These are phyloP conservation scores for Lupinus albus DNA, from an alignment of 306 rosid genomes.

Conservation along the genomic window DNA sequence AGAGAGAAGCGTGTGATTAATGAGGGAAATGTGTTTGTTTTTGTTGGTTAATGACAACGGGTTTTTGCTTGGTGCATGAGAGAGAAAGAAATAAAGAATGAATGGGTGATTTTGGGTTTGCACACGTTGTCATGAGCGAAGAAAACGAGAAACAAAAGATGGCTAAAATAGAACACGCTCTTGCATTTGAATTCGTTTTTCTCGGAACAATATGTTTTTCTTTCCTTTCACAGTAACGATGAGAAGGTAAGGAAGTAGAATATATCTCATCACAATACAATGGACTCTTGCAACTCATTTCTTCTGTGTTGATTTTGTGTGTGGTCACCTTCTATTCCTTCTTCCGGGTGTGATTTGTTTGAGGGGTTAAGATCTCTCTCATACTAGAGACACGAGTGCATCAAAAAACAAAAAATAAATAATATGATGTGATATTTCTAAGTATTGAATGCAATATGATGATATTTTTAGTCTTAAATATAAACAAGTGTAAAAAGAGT, in stretches of 20 bases:
- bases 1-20: constrained; percentile 18
- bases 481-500: too few species aligned
- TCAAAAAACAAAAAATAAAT: too few species aligned
- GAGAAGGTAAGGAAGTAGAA: neutral
- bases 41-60: constrained; percentile 52
- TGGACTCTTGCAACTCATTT: neutral
- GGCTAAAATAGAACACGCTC: constrained; percentile 38
- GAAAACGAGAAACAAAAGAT: constrained; percentile 46
- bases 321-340: neutral
- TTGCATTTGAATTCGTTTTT: constrained; percentile 29
- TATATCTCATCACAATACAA: neutral
- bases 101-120: constrained; percentile 27
- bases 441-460: too few species aligned
- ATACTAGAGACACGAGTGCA: too few species aligned
- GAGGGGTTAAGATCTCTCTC: too few species aligned
- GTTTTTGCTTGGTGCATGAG: constrained; percentile 41
- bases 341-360: neutral
- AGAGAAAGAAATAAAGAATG: constrained; percentile 29
- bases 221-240: too few species aligned
- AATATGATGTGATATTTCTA: too few species aligned
- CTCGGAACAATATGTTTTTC: constrained; percentile 20
- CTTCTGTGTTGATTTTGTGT: neutral
- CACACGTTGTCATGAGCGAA: too few species aligned
- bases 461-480: too few species aligned
- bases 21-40: constrained; percentile 35